phyloP scores from a whole-genome alignment of 164 flowering plant genomes.

The Sedum album region DNA sequence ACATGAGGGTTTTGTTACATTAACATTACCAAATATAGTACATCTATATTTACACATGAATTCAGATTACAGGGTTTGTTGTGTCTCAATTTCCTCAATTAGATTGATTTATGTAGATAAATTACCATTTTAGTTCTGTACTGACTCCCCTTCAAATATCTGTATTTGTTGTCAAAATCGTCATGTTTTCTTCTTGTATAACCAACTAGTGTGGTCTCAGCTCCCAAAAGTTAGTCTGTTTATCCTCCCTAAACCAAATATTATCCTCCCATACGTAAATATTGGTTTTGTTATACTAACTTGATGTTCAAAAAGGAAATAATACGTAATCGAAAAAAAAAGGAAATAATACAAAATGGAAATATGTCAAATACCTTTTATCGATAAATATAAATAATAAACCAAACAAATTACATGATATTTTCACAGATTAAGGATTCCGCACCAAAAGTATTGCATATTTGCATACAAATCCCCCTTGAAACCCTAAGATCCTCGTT shows the following conservation, averaged over 20 bases:
- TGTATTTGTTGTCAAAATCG: not conserved
- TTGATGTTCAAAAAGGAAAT: too few species aligned
- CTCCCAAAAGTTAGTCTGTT: too few species aligned
- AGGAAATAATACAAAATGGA: too few species aligned
- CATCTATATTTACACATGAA: not conserved
- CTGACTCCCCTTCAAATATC: not conserved
- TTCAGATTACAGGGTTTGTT: not conserved
- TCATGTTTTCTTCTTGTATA: too few species aligned
- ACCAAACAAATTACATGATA: too few species aligned
- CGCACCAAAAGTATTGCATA: not conserved
- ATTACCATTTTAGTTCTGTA: not conserved
- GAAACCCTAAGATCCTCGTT: not conserved
- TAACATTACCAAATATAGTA: not conserved
- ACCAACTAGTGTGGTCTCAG: not conserved
- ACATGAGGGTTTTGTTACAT: not conserved
- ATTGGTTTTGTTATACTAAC: too few species aligned
- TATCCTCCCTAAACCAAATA: too few species aligned
- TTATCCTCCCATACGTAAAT: too few species aligned
- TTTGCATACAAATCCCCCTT: not conserved
- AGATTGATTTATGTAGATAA: not conserved
- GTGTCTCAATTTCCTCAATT: not conserved
- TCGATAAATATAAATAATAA: too few species aligned
- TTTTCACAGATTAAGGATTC: not conserved
- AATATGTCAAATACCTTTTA: too few species aligned
- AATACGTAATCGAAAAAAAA: too few species aligned